Evolutionary conservation across 2,329 filamentous ascomycete genomes (phyloP).

Genomic region (Cercospora sesami): DNA sequence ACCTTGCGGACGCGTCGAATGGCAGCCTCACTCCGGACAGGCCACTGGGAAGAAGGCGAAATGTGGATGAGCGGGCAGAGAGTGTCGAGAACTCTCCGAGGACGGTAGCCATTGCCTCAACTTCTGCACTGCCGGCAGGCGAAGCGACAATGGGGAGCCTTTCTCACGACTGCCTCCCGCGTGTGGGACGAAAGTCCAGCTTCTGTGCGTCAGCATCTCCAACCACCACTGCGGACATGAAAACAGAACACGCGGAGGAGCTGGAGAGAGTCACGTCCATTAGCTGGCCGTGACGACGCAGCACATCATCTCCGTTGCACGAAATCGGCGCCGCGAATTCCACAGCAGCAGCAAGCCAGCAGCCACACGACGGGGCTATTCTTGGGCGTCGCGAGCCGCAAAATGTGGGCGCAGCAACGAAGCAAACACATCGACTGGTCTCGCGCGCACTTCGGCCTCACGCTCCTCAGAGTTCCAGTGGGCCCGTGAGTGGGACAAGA

Average conservation of each 20-base stretch:
- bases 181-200: background rate
- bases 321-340: background rate
- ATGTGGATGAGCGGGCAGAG: background rate
- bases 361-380: background rate
- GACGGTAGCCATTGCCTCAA: background rate
- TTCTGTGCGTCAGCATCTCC: background rate
- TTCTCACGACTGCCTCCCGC: background rate
- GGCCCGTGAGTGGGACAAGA: slow-evolving; percentile 8
- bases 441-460: slow-evolving; percentile 18
- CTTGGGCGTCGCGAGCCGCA: background rate
- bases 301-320: background rate
- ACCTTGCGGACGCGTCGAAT: background rate
- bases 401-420: background rate
- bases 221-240: background rate
- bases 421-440: background rate
- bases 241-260: background rate
- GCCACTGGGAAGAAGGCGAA: background rate
- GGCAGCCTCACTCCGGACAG: background rate
- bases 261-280: background rate
- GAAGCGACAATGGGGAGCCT: no score
- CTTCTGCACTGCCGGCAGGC: background rate
- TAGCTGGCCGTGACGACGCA: background rate
- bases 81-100: background rate
- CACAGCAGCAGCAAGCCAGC: background rate
- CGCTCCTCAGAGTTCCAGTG: background rate